phyloP scores from a whole-genome alignment of 2,329 filamentous ascomycete genomes.

The Fusarium dlaminii region DNA sequence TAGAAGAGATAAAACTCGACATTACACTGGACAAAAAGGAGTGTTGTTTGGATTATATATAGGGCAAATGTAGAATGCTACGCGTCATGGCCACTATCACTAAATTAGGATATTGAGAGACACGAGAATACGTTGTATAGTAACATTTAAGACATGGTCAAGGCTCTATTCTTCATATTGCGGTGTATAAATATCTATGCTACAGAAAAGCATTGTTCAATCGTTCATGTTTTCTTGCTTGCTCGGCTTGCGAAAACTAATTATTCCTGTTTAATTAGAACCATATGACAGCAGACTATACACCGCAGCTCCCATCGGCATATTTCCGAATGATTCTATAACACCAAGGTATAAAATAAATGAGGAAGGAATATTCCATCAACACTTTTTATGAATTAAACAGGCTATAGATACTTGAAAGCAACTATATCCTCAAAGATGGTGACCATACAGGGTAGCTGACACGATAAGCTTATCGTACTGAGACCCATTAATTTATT shows the following conservation, averaged over 20 bases:
- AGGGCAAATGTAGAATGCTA: background rate
- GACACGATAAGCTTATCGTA: conserved; percentile 29
- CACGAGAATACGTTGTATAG: background rate
- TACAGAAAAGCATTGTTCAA: background rate
- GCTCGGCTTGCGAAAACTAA: background rate
- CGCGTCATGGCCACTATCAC: background rate
- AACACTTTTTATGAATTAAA: background rate
- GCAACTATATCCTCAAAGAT: background rate
- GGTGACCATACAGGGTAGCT: conserved; percentile 25
- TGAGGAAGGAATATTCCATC: background rate
- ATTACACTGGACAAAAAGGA: background rate
- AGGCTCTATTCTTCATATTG: background rate
- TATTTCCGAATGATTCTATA: background rate
- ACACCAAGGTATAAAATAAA: background rate
- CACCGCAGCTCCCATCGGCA: background rate
- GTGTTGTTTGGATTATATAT: background rate
- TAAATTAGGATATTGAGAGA: background rate
- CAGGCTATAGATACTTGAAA: background rate
- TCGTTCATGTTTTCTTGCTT: background rate
- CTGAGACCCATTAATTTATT: conserved; percentile 29
- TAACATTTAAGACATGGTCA: background rate
- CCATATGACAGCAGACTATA: too few relatives aligned
- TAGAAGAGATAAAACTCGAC: background rate
- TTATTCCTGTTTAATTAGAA: background rate
- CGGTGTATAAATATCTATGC: background rate